Evolutionary conservation across 1,139 yeast genomes (phyloP).

Genomic region (Candida sp.): DNA sequence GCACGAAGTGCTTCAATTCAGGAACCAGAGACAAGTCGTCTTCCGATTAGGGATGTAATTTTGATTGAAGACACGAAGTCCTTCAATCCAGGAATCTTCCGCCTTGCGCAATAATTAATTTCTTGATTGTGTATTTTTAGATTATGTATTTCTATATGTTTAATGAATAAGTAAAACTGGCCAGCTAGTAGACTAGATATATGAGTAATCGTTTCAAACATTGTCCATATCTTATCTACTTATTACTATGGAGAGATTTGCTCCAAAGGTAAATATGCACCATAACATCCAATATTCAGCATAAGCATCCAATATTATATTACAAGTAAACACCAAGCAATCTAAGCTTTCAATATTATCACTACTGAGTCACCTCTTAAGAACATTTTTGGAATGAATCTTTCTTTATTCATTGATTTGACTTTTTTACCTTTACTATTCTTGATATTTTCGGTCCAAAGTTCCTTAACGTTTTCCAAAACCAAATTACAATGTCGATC

Average conservation of each 20-base stretch:
- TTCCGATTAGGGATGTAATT: conserved; percentile 75
- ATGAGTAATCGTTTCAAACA: too few species aligned
- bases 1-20: conserved; percentile 80
- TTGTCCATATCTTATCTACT: too few species aligned
- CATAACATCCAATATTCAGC: too few species aligned
- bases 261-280: too few species aligned
- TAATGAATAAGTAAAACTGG: background rate
- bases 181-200: background rate
- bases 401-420: conserved; percentile 68
- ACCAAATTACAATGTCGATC: conserved; percentile 96
- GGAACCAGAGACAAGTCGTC: conserved; percentile 86
- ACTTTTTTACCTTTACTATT: conserved; percentile 70
- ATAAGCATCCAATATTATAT: too few species aligned
- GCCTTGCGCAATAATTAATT: too few species aligned
- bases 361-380: conserved; percentile 95
- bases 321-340: too few species aligned
- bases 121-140: background rate
- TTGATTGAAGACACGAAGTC: background rate
- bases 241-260: too few species aligned
- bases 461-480: conserved; percentile 86
- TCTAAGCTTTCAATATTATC: conserved; percentile 57
- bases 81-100: background rate
- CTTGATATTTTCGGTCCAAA: conserved; percentile 76
- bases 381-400: conserved; percentile 87
- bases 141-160: background rate